A percentile compares a stretch with the other conserved stretches of the same genome.
Evolutionary conservation across 768 basidiomycete genomes (phyloP).

Genomic region (Rhodosporidiobolus odoratus): DNA sequence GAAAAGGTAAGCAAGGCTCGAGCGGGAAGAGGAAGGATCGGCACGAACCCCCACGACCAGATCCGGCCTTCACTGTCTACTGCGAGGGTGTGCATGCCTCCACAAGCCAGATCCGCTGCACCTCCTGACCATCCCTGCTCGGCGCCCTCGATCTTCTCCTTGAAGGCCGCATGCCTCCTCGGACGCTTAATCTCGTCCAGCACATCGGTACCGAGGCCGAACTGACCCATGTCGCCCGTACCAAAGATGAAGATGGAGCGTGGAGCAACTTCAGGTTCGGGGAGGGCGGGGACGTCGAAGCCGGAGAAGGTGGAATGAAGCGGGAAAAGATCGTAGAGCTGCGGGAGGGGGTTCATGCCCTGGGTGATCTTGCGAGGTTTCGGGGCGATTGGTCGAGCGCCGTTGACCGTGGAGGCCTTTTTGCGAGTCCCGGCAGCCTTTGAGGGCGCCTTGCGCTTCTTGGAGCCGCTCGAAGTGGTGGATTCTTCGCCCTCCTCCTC

Average conservation of each 20-base stretch:
- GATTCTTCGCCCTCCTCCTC: conserved; percentile 13
- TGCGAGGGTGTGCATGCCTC: conserved; percentile 83
- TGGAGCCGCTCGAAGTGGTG: not conserved
- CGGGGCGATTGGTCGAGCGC: not conserved
- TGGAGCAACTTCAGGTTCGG: not conserved
- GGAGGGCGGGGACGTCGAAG: conserved; percentile 2
- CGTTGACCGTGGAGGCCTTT: not conserved
- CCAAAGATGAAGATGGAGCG: conserved; percentile 72
- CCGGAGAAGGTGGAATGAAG: not conserved
- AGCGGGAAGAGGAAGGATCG: not conserved
- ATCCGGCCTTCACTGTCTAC: conserved; percentile 86
- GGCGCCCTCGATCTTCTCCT: conserved; percentile 66
- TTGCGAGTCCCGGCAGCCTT: not conserved
- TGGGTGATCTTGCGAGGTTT: conserved; percentile 5
- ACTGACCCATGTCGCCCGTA: conserved; percentile 86
- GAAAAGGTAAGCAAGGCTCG: not conserved
- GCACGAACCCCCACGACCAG: conserved; percentile 40
- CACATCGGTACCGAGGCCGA: conserved; percentile 73
- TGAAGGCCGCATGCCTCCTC: conserved; percentile 66
- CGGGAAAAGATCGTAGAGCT: conserved; percentile 9
- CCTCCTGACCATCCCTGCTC: conserved; percentile 61
- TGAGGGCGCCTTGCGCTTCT: conserved; percentile 17
- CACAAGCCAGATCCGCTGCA: conserved; percentile 72
- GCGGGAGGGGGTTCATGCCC: conserved; percentile 30
- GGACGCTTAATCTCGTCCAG: conserved; percentile 71